Percentiles rank a stretch among this genome's conserved stretches.
Conservation (phyloP, 257 asterid genomes). For the Ligustrum vulgare region DNA sequence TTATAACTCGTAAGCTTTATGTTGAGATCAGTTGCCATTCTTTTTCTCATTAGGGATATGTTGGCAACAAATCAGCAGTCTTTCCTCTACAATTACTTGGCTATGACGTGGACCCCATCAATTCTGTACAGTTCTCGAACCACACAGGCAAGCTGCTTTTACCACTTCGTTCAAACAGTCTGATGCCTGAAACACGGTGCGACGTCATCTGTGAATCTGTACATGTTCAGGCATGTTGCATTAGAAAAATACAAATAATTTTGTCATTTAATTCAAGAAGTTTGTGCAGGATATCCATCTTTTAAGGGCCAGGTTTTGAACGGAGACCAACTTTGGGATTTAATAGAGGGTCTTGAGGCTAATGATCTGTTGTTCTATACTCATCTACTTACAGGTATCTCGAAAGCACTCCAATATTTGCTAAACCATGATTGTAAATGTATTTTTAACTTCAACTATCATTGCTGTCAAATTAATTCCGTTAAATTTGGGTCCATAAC, state of each 20-base stretch:
- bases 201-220: conserved; percentile 41
- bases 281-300: conserved; percentile 86
- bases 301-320: conserved; percentile 97
- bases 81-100: conserved; percentile 95
- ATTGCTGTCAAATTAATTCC: not conserved
- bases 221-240: conserved; percentile 29
- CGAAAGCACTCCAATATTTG: conserved; percentile 3
- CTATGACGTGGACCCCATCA: conserved; percentile 92
- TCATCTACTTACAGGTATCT: conserved; percentile 88
- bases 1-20: conserved; percentile 15
- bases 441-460: conserved; percentile 9
- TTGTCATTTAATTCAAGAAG: conserved; percentile 25
- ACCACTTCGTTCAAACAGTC: conserved; percentile 41
- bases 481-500: not conserved
- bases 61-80: conserved; percentile 98
- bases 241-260: not conserved
- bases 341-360: conserved; percentile 91
- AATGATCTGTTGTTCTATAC: conserved; percentile 83
- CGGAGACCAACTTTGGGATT: conserved; percentile 95
- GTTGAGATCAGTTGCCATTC: conserved; percentile 15
- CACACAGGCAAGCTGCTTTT: conserved; percentile 96
- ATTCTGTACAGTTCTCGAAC: conserved; percentile 97
- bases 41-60: conserved; percentile 68
- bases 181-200: conserved; percentile 45
- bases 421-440: conserved; percentile 5